Evolutionary conservation across 2,329 filamentous ascomycete species (phyloP), one percentile per base, ranked within the genome.

Genomic region (Xylariaceae sp.): DNA sequence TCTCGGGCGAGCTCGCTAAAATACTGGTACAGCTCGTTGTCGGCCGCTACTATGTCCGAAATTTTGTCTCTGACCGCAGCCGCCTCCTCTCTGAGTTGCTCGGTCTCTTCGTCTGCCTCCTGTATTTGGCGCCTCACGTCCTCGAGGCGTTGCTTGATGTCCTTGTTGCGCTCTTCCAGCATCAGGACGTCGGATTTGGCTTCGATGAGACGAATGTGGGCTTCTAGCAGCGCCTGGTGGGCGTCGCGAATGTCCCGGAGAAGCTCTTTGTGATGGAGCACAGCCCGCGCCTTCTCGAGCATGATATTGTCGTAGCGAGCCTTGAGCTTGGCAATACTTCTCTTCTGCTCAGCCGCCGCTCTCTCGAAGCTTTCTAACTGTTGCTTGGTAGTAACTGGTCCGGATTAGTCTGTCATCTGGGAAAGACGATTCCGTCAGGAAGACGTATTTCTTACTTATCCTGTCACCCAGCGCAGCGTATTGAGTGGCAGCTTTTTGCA

Each of bases 111-210:
- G 29, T 68, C 62, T 1, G 70, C 59, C 9, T 60, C 44, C 6
- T 48, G 38, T 6, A 74, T 57, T 17, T 65, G 65, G 5, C 52
- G 47, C 43, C 65, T 64, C 50, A 68, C 70, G 8, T 63, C 57
- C 15, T 74, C 67, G 3, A 84, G 66, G 30, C 64, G 61, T 29
- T 67, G 56, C 38, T 72, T 69, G 41, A 88, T 76, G 33, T 76
- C 69, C 7, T 60, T 52, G 50, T 88, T 87, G 41, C 81, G 80
- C 12, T 68, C 66, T 51, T 77, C 75, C n/a, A 96, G 68, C 5
- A 76, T 75, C 31, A 78, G 70, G 3, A 84, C 62, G 53, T 98
- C 92, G 0, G 88, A 96, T n/a, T 70, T 61, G 1, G 88, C 89
- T 66, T 98, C 92, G 19, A 94, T 74, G 1, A 76, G 66, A 44